These are phyloP conservation scores for Perilla frutescens DNA, from an alignment of 257 asterid genomes.

Conservation along the genomic window DNA sequence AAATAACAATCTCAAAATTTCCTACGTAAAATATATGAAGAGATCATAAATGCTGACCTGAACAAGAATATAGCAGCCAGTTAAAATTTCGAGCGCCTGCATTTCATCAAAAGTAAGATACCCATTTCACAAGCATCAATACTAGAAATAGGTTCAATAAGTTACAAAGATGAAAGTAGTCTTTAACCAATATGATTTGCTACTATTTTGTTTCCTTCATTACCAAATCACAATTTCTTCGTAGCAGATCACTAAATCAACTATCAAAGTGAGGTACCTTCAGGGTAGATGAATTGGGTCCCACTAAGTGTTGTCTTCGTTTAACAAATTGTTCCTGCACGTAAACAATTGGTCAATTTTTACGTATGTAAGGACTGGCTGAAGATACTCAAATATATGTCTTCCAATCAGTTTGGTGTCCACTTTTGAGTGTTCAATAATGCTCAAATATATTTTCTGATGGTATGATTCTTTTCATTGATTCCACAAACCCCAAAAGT, in stretches of 20 bases:
- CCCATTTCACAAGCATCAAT: not conserved
- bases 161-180: not conserved
- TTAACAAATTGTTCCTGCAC: conserved; percentile 77
- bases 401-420: not conserved
- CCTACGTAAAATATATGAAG: conserved; percentile 15
- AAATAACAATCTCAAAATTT: conserved; percentile 8
- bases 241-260: conserved; percentile 7
- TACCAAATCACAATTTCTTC: not conserved
- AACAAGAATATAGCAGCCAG: conserved; percentile 85
- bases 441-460: not conserved
- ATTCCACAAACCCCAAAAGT: conserved; percentile 21
- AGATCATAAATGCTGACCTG: conserved; percentile 54
- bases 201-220: not conserved
- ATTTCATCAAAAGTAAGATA: conserved; percentile 30
- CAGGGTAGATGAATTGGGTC: conserved; percentile 85
- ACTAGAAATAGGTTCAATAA: not conserved
- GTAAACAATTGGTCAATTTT: conserved; percentile 10
- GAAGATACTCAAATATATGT: not conserved
- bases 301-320: conserved; percentile 77
- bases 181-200: conserved; percentile 5
- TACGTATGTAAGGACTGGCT: not conserved
- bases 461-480: not conserved
- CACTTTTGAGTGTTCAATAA: not conserved
- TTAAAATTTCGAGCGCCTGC: conserved; percentile 87
- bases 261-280: conserved; percentile 52